Conservation (phyloP, 2,329 filamentous ascomycete species). For the Phoma herbarum region DNA sequence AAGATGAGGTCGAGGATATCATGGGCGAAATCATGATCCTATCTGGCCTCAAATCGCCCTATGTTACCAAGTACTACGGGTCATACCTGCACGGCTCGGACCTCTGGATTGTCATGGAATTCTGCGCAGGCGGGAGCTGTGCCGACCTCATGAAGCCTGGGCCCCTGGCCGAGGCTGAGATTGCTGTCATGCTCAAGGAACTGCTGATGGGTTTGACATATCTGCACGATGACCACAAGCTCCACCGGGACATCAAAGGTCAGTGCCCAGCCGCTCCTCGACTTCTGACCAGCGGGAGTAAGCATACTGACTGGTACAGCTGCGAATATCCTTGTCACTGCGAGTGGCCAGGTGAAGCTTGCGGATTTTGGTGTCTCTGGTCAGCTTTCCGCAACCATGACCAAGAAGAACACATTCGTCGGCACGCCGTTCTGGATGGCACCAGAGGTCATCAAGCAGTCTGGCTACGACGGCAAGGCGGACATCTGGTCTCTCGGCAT, state of each 20-base stretch:
- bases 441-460: conserved; percentile 97
- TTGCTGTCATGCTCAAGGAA: conserved; percentile 93
- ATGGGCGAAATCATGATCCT: conserved; percentile 98
- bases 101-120: conserved; percentile 99
- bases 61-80: conserved; percentile 97
- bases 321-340: conserved; percentile 88
- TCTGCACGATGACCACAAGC: conserved; percentile 91
- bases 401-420: conserved; percentile 99
- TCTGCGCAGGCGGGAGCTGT: conserved; percentile 95
- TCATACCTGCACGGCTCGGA: conserved; percentile 96
- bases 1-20: conserved; percentile 98
- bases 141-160: conserved; percentile 96
- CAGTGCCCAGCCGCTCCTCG: conserved; percentile 31
- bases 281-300: background rate
- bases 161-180: conserved; percentile 90
- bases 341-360: conserved; percentile 94
- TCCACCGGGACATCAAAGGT: conserved; percentile 97
- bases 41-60: conserved; percentile 93
- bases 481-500: conserved; percentile 98
- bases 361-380: conserved; percentile 98
- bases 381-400: conserved; percentile 97
- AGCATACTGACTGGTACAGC: conserved; percentile 60
- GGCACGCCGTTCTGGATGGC: conserved; percentile 99
- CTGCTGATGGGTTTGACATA: conserved; percentile 91
- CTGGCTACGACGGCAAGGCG: conserved; percentile 96